Conservation (phyloP, 2,329 filamentous ascomycete genomes). For the Apiospora koreana region DNA sequence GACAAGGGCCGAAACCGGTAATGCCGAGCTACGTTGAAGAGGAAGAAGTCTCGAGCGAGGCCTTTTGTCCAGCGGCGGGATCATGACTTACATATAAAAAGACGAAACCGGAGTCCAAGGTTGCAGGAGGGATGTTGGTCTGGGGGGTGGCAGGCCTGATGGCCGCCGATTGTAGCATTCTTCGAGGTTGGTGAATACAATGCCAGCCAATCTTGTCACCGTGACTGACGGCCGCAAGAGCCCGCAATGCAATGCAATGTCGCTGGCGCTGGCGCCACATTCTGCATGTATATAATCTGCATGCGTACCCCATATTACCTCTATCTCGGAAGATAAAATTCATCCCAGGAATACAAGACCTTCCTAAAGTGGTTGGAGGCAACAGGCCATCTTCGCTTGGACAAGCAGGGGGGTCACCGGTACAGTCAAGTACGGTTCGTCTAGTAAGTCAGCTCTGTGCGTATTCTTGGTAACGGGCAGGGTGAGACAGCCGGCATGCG, state of each 20-base stretch:
- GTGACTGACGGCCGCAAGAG: not conserved
- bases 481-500: not conserved
- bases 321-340: not conserved
- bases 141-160: not conserved
- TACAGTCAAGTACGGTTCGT: not conserved
- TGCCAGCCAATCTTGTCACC: not conserved
- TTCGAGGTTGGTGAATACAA: not conserved
- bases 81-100: not conserved
- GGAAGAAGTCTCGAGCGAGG: not conserved
- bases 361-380: constrained; percentile 2
- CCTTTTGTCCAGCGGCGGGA: not conserved
- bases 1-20: not conserved
- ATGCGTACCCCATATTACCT: not conserved
- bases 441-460: not conserved
- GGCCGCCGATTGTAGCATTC: not conserved
- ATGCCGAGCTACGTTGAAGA: not conserved
- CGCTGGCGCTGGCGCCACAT: not conserved
- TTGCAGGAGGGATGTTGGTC: not conserved
- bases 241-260: not conserved
- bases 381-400: not conserved
- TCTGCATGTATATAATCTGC: not conserved
- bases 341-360: not conserved
- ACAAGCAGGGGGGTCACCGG: not conserved
- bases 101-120: not conserved
- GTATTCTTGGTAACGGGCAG: not conserved